phyloP scores from a whole-genome alignment of 75 land plant genomes.

The Picea sitchensis region DNA sequence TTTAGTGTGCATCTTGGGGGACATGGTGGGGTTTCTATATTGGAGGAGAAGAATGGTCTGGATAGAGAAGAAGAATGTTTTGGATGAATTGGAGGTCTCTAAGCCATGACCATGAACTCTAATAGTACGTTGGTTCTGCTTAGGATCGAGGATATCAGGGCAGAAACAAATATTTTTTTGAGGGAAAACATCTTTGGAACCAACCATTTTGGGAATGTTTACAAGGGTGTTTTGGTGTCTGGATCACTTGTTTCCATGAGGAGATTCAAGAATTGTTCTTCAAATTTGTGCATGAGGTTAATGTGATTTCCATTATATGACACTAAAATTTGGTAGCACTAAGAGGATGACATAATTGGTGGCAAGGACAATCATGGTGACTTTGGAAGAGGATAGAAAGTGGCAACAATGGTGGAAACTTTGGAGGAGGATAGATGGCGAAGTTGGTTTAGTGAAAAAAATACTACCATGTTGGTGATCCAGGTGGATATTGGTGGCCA shows the following conservation, averaged over 20 bases:
- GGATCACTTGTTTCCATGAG: conserved; percentile 72
- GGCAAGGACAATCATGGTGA: too few relatives aligned
- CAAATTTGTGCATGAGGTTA: conserved; percentile 76
- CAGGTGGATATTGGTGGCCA: too few relatives aligned
- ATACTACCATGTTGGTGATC: too few relatives aligned
- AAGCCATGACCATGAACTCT: conserved; percentile 1
- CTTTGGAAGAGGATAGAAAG: too few relatives aligned
- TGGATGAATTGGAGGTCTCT: conserved; percentile 8
- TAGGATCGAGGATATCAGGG: conserved; percentile 23
- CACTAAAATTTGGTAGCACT: conserved; percentile 76
- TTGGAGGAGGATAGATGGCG: too few relatives aligned
- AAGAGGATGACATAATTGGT: conserved; percentile 29
- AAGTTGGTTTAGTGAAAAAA: too few relatives aligned
- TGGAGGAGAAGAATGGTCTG: neutral
- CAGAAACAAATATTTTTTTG: conserved; percentile 49
- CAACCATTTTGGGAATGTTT: conserved; percentile 64
- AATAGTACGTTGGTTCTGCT: conserved; percentile 22
- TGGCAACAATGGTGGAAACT: too few relatives aligned
- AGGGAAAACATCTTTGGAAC: conserved; percentile 39
- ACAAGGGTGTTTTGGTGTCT: conserved; percentile 37
- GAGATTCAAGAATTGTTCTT: conserved; percentile 84
- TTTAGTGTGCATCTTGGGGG: conserved; percentile 1
- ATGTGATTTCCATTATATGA: conserved; percentile 71
- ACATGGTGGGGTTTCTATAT: neutral
- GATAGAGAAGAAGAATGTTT: neutral